These are phyloP conservation scores for Cladosporium colombiae DNA, from an alignment of 2,329 filamentous ascomycete species.

Conservation along the genomic window DNA sequence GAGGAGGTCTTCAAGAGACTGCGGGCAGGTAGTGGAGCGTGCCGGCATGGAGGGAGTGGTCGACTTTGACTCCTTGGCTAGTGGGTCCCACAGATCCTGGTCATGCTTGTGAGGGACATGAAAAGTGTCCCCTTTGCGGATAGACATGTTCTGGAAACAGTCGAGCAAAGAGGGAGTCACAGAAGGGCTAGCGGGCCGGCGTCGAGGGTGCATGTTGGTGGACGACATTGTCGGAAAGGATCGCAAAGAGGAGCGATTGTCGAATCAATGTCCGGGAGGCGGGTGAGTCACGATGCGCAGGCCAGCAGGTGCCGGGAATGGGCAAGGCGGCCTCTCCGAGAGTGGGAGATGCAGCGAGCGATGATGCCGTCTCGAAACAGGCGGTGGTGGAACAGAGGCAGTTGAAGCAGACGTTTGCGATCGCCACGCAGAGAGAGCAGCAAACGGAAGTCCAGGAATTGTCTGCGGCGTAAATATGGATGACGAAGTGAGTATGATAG, in stretches of 20 bases:
- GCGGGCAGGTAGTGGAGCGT: conserved; percentile 51
- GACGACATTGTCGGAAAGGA: conserved; percentile 14
- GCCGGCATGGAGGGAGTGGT: conserved; percentile 43
- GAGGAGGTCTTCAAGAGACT: conserved; percentile 51
- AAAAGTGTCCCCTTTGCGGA: conserved; percentile 53
- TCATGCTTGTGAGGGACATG: conserved; percentile 47
- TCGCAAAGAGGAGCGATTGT: conserved; percentile 13
- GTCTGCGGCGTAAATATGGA: not conserved
- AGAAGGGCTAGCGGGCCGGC: conserved; percentile 43
- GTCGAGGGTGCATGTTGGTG: conserved; percentile 46
- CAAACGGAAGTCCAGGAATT: not conserved
- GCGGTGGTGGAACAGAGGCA: not conserved
- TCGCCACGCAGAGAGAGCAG: conserved; percentile 9
- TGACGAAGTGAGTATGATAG: not conserved
- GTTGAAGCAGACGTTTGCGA: not conserved
- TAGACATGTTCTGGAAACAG: conserved; percentile 44
- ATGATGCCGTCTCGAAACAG: not conserved
- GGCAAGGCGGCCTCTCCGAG: conserved; percentile 13
- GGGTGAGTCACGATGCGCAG: conserved; percentile 18
- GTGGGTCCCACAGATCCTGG: conserved; percentile 41
- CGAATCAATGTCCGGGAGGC: conserved; percentile 6
- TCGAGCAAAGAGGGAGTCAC: conserved; percentile 40
- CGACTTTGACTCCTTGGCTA: conserved; percentile 29
- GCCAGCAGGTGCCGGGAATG: conserved; percentile 12
- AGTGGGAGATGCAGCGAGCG: not conserved